A percentile compares a stretch with the other conserved stretches of the same genome.
These are phyloP conservation scores for Jaapia argillacea DNA, from an alignment of 768 basidiomycete genomes.

Conservation along the genomic window DNA sequence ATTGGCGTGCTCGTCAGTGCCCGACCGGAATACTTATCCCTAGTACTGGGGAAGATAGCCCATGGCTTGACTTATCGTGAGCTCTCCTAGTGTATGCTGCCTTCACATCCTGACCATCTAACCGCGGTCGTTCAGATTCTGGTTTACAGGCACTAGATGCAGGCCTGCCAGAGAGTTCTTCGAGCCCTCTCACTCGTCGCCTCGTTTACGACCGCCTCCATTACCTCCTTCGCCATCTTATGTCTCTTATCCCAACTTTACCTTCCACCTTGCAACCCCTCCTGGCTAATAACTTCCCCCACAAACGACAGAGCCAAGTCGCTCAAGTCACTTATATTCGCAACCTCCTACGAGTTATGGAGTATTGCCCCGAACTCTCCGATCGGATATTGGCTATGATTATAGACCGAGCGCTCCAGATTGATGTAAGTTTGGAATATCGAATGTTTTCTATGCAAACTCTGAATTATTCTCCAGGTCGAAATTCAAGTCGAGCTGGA, in stretches of 20 bases:
- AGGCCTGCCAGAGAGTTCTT: slow-evolving; percentile 51
- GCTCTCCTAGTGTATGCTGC: slow-evolving; percentile 21
- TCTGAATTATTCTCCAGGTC: slow-evolving; percentile 38
- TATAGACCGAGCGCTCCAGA: slow-evolving; percentile 89
- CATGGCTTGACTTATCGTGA: slow-evolving; percentile 85
- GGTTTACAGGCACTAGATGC: slow-evolving; percentile 53
- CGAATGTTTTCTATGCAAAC: not conserved
- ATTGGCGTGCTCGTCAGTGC: slow-evolving; percentile 89
- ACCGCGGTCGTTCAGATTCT: slow-evolving; percentile 52
- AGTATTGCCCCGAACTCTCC: slow-evolving; percentile 81
- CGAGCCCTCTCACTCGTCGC: slow-evolving; percentile 66
- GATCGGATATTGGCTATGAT: slow-evolving; percentile 82
- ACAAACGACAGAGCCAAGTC: slow-evolving; percentile 78
- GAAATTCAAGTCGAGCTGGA: slow-evolving; percentile 96
- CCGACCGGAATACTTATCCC: slow-evolving; percentile 81
- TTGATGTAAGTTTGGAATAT: slow-evolving; percentile 59
- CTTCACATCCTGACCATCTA: slow-evolving; percentile 6
- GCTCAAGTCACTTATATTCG: slow-evolving; percentile 85
- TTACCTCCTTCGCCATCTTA: slow-evolving; percentile 73
- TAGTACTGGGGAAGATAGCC: slow-evolving; percentile 73
- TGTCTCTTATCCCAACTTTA: slow-evolving; percentile 86
- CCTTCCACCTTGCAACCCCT: slow-evolving; percentile 81
- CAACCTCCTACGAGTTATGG: slow-evolving; percentile 72
- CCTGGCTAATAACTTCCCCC: slow-evolving; percentile 80
- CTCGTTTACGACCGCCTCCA: slow-evolving; percentile 83